Evolutionary conservation across 805 yeast species (phyloP).

Genomic region (Deakozyma indianensis): DNA sequence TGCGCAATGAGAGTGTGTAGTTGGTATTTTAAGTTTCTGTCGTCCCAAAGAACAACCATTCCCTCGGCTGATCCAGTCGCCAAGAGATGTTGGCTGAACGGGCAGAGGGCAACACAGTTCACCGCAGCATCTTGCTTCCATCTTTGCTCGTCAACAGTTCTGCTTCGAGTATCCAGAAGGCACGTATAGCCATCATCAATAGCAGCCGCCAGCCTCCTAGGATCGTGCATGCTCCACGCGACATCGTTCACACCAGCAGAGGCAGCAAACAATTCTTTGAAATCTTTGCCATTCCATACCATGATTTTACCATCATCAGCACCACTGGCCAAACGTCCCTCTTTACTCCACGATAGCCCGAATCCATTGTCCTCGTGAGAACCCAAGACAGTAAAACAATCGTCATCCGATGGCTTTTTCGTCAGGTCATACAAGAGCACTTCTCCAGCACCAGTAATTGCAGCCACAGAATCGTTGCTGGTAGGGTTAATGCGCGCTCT

Average conservation of each 20-base stretch:
- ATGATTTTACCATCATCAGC: slow-evolving; percentile 56
- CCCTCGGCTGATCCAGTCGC: slow-evolving; percentile 68
- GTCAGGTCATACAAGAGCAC: slow-evolving; percentile 4
- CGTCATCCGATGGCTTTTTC: not conserved
- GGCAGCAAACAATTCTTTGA: not conserved
- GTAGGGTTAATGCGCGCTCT: slow-evolving; percentile 8
- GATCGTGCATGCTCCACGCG: slow-evolving; percentile 36
- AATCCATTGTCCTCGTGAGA: slow-evolving; percentile 52
- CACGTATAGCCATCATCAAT: slow-evolving; percentile 42
- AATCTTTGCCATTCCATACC: slow-evolving; percentile 38
- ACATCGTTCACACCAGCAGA: slow-evolving; percentile 53
- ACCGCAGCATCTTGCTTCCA: slow-evolving; percentile 42
- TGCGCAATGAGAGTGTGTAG: slow-evolving; percentile 48
- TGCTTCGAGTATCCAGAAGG: not conserved
- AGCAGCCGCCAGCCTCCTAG: slow-evolving; percentile 48
- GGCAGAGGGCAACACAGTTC: slow-evolving; percentile 56
- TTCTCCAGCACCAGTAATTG: slow-evolving; percentile 7
- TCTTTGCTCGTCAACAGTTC: slow-evolving; percentile 15
- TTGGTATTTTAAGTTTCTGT: slow-evolving; percentile 45
- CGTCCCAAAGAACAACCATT: slow-evolving; percentile 55
- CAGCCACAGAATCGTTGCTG: slow-evolving; percentile 6
- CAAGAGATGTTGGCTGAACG: slow-evolving; percentile 34
- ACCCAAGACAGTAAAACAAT: not conserved
- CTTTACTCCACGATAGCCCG: slow-evolving; percentile 53
- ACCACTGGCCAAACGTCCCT: slow-evolving; percentile 41